Percentiles rank a stretch among this genome's conserved stretches.
phyloP scores from a whole-genome alignment of 2,329 filamentous ascomycete genomes.

The Talaromyces piceae region DNA sequence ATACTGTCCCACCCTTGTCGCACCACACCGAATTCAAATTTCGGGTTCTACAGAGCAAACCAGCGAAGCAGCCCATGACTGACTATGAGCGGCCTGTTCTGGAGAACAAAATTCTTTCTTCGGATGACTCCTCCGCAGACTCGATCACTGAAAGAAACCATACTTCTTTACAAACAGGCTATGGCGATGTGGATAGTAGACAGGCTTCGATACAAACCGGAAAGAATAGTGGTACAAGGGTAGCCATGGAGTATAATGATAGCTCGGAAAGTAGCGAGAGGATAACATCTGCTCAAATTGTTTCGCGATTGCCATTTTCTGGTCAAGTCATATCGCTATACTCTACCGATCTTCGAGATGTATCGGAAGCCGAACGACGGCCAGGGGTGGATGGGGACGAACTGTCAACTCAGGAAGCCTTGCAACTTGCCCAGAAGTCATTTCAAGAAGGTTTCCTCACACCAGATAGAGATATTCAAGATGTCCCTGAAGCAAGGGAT shows the following conservation, averaged over 20 bases:
- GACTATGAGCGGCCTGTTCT: constrained; percentile 7
- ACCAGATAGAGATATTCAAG: constrained; percentile 13
- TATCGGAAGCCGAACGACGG: constrained; percentile 13
- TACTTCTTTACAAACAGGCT: not conserved
- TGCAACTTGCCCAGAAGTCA: constrained; percentile 31
- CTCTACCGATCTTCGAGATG: constrained; percentile 25
- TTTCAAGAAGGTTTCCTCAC: constrained; percentile 33
- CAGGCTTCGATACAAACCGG: not conserved
- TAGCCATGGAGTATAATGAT: not conserved
- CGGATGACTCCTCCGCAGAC: not conserved
- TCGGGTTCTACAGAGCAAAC: constrained; percentile 16
- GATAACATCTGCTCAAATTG: constrained; percentile 32
- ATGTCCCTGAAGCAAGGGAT: not conserved
- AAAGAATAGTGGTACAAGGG: not conserved
- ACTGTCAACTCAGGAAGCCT: constrained; percentile 35
- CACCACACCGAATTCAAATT: constrained; percentile 35
- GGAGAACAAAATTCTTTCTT: constrained; percentile 7
- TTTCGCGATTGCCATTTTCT: constrained; percentile 21
- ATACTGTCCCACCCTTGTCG: constrained; percentile 29
- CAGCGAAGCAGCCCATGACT: not conserved
- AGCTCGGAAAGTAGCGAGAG: constrained; percentile 14
- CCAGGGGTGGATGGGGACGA: constrained; percentile 23
- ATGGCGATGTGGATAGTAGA: not conserved
- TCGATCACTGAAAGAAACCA: not conserved
- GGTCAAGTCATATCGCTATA: constrained; percentile 30